Base-by-base conservation (phyloP, 129 eudicot genomes). In the Ambrosia trifida region DNA sequence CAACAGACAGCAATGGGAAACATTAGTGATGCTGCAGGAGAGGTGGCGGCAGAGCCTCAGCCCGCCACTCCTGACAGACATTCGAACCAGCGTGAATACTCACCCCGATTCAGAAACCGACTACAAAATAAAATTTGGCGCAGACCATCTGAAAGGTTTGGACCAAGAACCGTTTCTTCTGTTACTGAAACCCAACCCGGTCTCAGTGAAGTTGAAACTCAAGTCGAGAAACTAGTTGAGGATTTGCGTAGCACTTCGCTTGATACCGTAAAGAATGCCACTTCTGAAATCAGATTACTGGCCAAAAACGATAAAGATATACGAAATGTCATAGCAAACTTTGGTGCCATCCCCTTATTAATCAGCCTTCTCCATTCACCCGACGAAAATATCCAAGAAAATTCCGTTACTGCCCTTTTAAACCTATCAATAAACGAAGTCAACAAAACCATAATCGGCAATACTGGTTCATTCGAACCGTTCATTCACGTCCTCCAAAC, bases 381-480 rank as follows among this genome's bases (percentile, higher is more conserved):
- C 3, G 98, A 93, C 74, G 9, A 69, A 18, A 74, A 44, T 45
- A 77, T 82, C 60, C 98, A 93, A 70, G 96, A 89, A 85, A 73
- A 86, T 68, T 84, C 98, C 0, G 98, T 93, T 36, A 93, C 98
- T 50, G 96, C 96, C 40, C 96, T 93, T 66, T 85, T 89, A 20
- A 93, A 93, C 80, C 72, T 89, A 62, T 93, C 98, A 1, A 93
- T 93, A 33, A 93, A 86, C 53, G 95, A 85, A 36, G 87, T 83
- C 78, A 93, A 93, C 85, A 93, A 87, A 78, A 24, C 85, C 14
- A 80, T 88, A 10, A 93, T 93, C 3, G 95, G 81, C 14, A 89
- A 87, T 53, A 89, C 92, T 0, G 77, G 72, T 51, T 91, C 98
- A 46, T 87, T 93, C 31, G 95, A 85, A 46, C 91, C 98, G 43